Evolutionary conservation across 139 green algal species (phyloP).

Genomic region (Pleodorina starrii): DNA sequence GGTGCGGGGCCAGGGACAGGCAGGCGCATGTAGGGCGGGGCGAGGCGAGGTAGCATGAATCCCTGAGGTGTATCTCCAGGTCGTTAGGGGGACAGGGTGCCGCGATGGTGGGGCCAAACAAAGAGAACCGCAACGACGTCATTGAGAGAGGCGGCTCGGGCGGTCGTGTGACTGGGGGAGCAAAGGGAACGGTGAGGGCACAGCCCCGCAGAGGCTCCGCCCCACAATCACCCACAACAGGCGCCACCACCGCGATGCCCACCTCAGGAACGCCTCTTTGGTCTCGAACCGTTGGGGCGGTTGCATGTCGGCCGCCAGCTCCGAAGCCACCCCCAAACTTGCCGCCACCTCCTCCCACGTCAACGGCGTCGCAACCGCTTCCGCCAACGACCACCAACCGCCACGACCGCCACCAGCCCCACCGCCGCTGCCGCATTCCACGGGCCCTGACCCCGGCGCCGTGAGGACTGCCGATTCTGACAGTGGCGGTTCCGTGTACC

Average conservation of each 20-base stretch:
- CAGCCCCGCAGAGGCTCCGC: no score
- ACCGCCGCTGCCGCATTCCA: not conserved
- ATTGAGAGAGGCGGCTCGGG: no score
- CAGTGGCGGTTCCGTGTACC: no score
- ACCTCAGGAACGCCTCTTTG: slow-evolving; percentile 25
- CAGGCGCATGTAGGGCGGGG: not conserved
- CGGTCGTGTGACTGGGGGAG: no score
- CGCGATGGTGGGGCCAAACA: no score
- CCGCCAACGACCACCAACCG: slow-evolving; percentile 14
- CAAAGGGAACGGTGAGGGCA: no score
- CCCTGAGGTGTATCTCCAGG: no score
- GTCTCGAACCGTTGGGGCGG: not conserved
- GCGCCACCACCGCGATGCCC: not conserved
- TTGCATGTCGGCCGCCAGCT: not conserved
- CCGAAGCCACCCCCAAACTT: not conserved
- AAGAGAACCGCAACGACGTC: no score
- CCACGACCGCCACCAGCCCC: not conserved
- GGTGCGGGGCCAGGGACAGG: not conserved
- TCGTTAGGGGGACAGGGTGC: no score
- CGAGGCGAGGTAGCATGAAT: no score
- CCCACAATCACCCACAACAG: no score
- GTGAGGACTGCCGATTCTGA: not conserved
- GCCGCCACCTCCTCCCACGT: slow-evolving; percentile 21
- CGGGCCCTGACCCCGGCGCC: no score
- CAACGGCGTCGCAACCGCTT: slow-evolving; percentile 1